Evolutionary conservation across 179 eudicot genomes (phyloP).

Genomic region (Pouteria campechiana): DNA sequence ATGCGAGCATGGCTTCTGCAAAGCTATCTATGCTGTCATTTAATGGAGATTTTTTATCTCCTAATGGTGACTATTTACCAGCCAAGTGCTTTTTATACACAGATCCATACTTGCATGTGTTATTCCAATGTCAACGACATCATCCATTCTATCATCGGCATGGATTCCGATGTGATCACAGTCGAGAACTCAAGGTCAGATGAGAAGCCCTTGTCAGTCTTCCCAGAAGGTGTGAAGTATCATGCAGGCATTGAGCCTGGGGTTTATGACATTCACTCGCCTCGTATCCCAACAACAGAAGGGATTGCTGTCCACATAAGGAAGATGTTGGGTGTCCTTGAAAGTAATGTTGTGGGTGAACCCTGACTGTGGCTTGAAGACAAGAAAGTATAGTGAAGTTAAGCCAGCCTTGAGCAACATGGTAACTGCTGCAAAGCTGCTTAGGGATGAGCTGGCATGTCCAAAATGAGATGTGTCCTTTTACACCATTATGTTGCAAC

Average conservation of each 20-base stretch:
- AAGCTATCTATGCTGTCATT: too few relatives aligned
- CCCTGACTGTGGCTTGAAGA: slow-evolving; percentile 82
- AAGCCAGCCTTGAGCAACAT: slow-evolving; percentile 65
- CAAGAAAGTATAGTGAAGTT: slow-evolving; percentile 62
- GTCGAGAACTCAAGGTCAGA: slow-evolving; percentile 77
- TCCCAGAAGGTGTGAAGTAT: slow-evolving; percentile 64
- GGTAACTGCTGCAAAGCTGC: slow-evolving; percentile 68
- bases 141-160: slow-evolving; percentile 60
- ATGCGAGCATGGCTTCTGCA: too few relatives aligned
- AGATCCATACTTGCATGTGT: slow-evolving; percentile 86
- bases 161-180: slow-evolving; percentile 77
- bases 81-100: too few relatives aligned
- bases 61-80: too few relatives aligned
- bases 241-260: slow-evolving; percentile 80
- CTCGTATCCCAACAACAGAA: slow-evolving; percentile 62
- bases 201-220: slow-evolving; percentile 62
- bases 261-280: slow-evolving; percentile 82
- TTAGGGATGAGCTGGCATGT: slow-evolving; percentile 37
- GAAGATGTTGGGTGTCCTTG: slow-evolving; percentile 68
- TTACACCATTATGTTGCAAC: too few relatives aligned
- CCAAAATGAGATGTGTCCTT: slow-evolving; percentile 43
- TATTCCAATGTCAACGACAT: slow-evolving; percentile 77
- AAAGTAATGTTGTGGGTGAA: slow-evolving; percentile 62
- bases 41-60: too few relatives aligned
- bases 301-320: slow-evolving; percentile 57